Base-by-base conservation (phyloP, 2,329 filamentous ascomycete species). In the Tolypocladium tundrense region DNA sequence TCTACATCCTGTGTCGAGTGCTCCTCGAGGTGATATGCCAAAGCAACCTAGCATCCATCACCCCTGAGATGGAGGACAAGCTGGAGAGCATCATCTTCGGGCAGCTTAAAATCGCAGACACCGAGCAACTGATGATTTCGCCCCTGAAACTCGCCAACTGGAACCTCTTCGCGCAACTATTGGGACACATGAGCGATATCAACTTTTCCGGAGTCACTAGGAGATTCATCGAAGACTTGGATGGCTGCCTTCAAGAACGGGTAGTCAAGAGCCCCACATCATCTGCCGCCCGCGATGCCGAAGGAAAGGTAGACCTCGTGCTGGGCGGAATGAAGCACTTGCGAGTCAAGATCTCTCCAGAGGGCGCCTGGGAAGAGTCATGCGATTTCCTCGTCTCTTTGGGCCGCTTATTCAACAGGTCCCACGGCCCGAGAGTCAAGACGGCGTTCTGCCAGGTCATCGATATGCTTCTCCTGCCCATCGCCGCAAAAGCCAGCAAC, bases 121-220 rank as follows among this genome's bases (percentile, higher is more conserved):
- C 89, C 0, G 91, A 96, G 9, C 86, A 92, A 66, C 77, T 93
- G 4, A 78, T 85, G 61, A 79, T 87, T 10, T 96, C 91, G 0
- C 86, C 90, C 0, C 77, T 97, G 31, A 91, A 91, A 63, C 85
- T 94, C 73, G 90, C 94, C 16, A 99, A 99, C 67, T 99, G 93
- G 93, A 89, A 90, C 59, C 85, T 99, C 3, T 97, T 97, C 70
- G 88, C 91, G 24, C 90, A 96, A 66, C 78, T 99, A 4, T 82
- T 99, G 1, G 94, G 95, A n/a, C 88, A 92, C 43, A 96, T 99
- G 89, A 97, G 94, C 73, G 88, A 89, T 51, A 87, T 94, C 62
- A 93, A 95, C 68, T 97, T 99, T 70, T 77, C 84, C 19, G 89
- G 87, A 58, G 92, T 99, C 52, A 86, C 90, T 4, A 84, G 86